A percentile compares a stretch with the other conserved stretches of the same genome.
phyloP scores from a whole-genome alignment of 176 grass and related monocot species.

The Rhynchospora pubera region DNA sequence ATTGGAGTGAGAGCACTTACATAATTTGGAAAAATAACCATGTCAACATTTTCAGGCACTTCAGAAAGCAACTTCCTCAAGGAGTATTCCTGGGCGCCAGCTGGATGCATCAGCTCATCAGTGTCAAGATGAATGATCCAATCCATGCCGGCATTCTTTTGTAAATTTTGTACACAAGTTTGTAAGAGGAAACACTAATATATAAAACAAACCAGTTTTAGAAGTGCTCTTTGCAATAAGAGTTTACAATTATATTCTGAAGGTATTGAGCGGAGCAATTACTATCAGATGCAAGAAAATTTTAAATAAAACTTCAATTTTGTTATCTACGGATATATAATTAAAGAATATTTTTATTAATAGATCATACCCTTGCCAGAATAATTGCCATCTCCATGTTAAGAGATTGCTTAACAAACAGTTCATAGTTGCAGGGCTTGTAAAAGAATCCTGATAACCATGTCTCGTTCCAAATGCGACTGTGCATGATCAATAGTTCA shows the following conservation, averaged over 20 bases:
- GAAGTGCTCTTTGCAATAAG: conserved; percentile 4
- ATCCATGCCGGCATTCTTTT: conserved; percentile 74
- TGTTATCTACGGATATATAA: background rate
- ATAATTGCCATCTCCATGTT: conserved; percentile 99
- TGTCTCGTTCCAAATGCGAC: conserved; percentile 98
- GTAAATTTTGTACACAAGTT: conserved; percentile 11
- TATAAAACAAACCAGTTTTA: conserved; percentile 2
- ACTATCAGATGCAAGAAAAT: background rate
- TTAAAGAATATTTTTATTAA: conserved; percentile 5
- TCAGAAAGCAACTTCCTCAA: conserved; percentile 87
- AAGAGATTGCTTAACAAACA: conserved; percentile 97
- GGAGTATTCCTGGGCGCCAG: conserved; percentile 79
- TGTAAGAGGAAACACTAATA: background rate
- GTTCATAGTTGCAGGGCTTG: conserved; percentile 97
- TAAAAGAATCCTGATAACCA: conserved; percentile 94
- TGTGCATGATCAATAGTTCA: conserved; percentile 23
- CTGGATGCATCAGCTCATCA: conserved; percentile 92
- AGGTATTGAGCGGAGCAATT: background rate
- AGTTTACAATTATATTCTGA: background rate
- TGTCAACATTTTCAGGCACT: conserved; percentile 92
- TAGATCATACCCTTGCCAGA: conserved; percentile 80
- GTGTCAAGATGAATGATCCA: conserved; percentile 99
- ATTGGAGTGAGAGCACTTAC: conserved; percentile 38
- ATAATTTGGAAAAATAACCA: conserved; percentile 99
- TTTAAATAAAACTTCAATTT: background rate